phyloP scores from a whole-genome alignment of 306 rosid species.

The Astragalus membranaceus region DNA sequence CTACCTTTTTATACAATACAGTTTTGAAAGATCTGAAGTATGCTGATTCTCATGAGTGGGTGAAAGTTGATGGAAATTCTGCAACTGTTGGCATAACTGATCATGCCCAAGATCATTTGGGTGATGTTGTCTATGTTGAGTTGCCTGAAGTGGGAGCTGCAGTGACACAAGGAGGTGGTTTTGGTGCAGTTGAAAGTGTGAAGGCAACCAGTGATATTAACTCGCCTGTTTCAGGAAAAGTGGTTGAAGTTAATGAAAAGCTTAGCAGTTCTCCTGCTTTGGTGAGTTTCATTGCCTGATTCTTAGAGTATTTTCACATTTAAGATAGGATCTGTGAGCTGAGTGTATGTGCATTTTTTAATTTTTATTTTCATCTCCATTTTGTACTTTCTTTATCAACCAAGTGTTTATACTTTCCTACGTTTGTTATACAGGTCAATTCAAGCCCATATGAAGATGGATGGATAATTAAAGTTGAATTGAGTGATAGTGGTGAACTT shows the following conservation, averaged over 20 bases:
- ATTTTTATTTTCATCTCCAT: background rate
- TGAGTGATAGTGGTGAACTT: slow-evolving; percentile 50
- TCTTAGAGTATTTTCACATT: background rate
- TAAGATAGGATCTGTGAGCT: background rate
- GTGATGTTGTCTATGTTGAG: slow-evolving; percentile 94
- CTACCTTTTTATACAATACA: slow-evolving; percentile 22
- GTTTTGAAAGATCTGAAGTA: slow-evolving; percentile 78
- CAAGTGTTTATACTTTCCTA: background rate
- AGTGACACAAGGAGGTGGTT: slow-evolving; percentile 57
- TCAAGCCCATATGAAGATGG: slow-evolving; percentile 80
- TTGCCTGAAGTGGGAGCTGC: slow-evolving; percentile 67
- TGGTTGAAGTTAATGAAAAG: slow-evolving; percentile 60
- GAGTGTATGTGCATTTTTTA: background rate
- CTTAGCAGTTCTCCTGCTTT: slow-evolving; percentile 76
- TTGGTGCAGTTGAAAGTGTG: slow-evolving; percentile 96
- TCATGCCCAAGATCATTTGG: slow-evolving; percentile 96
- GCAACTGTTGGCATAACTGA: slow-evolving; percentile 82
- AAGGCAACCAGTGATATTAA: slow-evolving; percentile 92
- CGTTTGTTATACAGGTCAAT: slow-evolving; percentile 44
- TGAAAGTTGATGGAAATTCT: slow-evolving; percentile 67
- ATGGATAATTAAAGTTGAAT: slow-evolving; percentile 80
- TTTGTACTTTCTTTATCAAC: background rate
- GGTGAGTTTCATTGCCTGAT: slow-evolving; percentile 46
- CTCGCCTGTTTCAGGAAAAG: slow-evolving; percentile 87
- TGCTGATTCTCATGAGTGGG: slow-evolving; percentile 87